Evolutionary conservation across 2,329 filamentous ascomycete genomes (phyloP).

Genomic region (Cryphonectria japonica): DNA sequence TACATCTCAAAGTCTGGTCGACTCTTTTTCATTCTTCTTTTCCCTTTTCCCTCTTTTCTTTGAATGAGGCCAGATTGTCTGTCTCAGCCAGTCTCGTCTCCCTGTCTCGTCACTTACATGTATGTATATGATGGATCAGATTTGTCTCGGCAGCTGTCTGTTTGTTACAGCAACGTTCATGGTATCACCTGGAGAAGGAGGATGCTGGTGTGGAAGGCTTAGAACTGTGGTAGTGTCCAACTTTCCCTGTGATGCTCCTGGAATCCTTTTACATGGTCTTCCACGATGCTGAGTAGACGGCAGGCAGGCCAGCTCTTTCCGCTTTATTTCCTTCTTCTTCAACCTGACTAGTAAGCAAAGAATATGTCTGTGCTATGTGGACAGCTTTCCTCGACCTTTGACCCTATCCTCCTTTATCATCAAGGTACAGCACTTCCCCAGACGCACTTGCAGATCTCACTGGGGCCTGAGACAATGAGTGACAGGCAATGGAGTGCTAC

Average conservation of each 20-base stretch:
- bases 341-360: no score
- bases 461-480: neutral
- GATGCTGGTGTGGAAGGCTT: neutral
- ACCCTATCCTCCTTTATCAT: no score
- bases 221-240: neutral
- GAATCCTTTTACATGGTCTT: no score
- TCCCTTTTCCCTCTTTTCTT: no score
- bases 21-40: no score
- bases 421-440: no score
- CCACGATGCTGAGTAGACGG: no score
- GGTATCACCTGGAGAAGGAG: no score
- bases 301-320: no score
- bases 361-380: no score
- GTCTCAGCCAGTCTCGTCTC: neutral
- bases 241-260: neutral
- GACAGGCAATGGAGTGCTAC: neutral
- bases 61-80: neutral
- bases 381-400: no score
- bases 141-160: neutral
- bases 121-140: neutral
- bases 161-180: neutral
- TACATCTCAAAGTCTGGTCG: neutral
- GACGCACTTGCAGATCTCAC: neutral
- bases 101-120: neutral
- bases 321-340: no score